Conservation (phyloP, 257 asterid species). For the Anisodus tanguticus region DNA sequence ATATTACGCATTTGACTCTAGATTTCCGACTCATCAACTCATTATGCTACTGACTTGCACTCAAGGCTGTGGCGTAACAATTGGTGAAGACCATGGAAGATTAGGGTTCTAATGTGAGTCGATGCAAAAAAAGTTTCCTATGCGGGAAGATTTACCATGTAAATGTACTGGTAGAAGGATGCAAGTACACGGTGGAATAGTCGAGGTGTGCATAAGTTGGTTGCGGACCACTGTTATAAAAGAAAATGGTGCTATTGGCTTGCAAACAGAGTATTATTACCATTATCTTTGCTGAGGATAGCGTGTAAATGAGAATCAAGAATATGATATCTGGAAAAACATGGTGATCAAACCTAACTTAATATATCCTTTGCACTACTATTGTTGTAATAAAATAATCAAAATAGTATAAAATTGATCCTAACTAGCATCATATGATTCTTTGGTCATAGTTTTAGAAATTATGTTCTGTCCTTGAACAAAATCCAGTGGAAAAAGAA, state of each 20-base stretch:
- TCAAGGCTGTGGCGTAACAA: neutral
- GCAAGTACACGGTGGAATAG: neutral
- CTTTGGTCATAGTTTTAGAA: neutral
- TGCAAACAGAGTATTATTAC: neutral
- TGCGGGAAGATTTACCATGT: neutral
- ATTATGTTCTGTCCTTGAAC: neutral
- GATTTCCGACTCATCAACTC: neutral
- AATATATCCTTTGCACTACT: neutral
- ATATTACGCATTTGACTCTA: neutral
- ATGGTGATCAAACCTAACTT: neutral
- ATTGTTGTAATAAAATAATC: neutral
- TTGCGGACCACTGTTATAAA: neutral
- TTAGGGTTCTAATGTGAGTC: neutral
- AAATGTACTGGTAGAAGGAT: neutral
- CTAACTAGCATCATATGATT: neutral
- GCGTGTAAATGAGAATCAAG: neutral
- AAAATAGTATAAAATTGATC: neutral
- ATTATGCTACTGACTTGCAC: neutral
- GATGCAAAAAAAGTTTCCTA: neutral
- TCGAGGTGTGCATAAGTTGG: neutral
- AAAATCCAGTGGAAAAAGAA: neutral
- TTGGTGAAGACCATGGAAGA: neutral
- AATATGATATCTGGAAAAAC: neutral
- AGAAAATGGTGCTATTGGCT: neutral
- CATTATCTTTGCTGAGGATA: neutral